These are phyloP conservation scores for Claviceps paspali DNA, from an alignment of 2,329 filamentous ascomycete genomes.

Conservation along the genomic window DNA sequence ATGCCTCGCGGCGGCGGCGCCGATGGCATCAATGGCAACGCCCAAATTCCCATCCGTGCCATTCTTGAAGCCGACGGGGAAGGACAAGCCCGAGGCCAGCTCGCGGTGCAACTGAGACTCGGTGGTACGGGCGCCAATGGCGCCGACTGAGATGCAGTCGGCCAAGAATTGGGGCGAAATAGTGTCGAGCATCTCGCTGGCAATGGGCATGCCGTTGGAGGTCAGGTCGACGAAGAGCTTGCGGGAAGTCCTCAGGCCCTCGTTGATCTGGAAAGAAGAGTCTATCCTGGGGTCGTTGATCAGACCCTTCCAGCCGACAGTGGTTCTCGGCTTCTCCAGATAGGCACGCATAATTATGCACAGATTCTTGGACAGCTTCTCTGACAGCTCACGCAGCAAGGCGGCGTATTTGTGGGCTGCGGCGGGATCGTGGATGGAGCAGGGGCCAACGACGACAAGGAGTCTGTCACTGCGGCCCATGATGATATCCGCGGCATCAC, in stretches of 20 bases:
- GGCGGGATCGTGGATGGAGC: constrained; percentile 89
- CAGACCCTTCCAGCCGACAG: constrained; percentile 96
- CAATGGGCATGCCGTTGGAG: constrained; percentile 77
- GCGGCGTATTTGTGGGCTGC: constrained; percentile 78
- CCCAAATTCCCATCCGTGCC: constrained; percentile 85
- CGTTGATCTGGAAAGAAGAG: constrained; percentile 97
- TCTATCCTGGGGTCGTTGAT: constrained; percentile 99
- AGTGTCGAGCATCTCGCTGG: constrained; percentile 95
- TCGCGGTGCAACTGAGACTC: constrained; percentile 95
- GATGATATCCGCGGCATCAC: constrained; percentile 57
- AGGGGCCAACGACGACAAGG: constrained; percentile 86
- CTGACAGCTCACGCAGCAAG: constrained; percentile 60
- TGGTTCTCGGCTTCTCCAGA: constrained; percentile 96
- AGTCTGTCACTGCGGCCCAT: constrained; percentile 72
- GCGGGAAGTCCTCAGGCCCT: constrained; percentile 81
- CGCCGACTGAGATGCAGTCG: constrained; percentile 87
- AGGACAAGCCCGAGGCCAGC: constrained; percentile 84
- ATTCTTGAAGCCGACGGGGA: constrained; percentile 99
- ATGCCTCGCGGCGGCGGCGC: constrained; percentile 68
- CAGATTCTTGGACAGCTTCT: constrained; percentile 69
- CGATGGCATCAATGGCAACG: constrained; percentile 92
- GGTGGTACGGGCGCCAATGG: constrained; percentile 89
- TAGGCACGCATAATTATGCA: constrained; percentile 96
- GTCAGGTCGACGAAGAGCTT: constrained; percentile 91
- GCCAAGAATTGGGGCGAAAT: constrained; percentile 97